Conservation (phyloP, 495 filamentous ascomycete species). For the Apodospora peruviana region DNA sequence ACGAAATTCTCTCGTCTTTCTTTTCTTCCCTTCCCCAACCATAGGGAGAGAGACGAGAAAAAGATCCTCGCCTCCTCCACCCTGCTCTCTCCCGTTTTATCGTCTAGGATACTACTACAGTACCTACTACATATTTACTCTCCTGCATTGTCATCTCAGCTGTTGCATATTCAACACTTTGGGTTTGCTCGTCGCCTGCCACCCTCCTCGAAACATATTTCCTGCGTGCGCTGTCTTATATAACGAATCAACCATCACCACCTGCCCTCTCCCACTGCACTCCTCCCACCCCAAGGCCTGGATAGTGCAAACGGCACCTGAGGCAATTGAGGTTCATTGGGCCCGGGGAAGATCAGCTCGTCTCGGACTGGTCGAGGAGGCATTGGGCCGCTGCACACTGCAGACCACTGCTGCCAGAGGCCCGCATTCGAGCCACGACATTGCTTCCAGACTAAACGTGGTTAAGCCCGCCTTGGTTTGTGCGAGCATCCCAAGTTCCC, state of each 20-base stretch:
- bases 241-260: constrained; percentile 18
- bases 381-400: constrained; percentile 50
- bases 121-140: too few species aligned
- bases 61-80: too few species aligned
- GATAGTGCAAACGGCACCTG: constrained; percentile 14
- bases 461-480: constrained; percentile 28
- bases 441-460: constrained; percentile 28
- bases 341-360: constrained; percentile 20
- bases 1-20: too few species aligned
- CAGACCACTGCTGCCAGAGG: constrained; percentile 43
- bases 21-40: too few species aligned
- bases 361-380: constrained; percentile 33
- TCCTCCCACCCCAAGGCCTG: background rate
- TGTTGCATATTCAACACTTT: too few species aligned
- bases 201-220: too few species aligned
- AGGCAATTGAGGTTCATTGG: constrained; percentile 22
- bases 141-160: too few species aligned
- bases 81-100: too few species aligned
- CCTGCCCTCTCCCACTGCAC: constrained; percentile 11
- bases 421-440: constrained; percentile 61
- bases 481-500: constrained; percentile 16
- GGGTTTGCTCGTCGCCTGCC: too few species aligned
- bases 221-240: too few species aligned
- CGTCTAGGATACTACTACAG: too few species aligned
- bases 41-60: too few species aligned